phyloP scores from a whole-genome alignment of 257 asterid species.

The Fraxinus pennsylvanica region DNA sequence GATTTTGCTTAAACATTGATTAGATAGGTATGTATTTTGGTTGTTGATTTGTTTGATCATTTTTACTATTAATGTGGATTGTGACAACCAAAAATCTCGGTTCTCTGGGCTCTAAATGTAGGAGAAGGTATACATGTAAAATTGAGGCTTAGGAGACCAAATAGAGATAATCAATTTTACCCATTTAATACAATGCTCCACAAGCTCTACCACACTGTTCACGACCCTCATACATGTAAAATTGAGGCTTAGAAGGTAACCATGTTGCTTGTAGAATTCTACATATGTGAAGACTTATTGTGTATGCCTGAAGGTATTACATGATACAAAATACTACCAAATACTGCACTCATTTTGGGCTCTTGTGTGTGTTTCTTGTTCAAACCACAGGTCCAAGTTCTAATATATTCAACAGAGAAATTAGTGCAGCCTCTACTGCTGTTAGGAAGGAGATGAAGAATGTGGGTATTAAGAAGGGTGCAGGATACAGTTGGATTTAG shows the following conservation, averaged over 20 bases:
- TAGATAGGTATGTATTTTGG: background rate
- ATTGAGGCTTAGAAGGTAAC: too few relatives aligned
- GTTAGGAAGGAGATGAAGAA: too few relatives aligned
- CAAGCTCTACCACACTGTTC: slow-evolving; percentile 82
- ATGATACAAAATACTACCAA: background rate
- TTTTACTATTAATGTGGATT: background rate
- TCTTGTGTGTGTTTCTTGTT: background rate
- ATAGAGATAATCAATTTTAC: slow-evolving; percentile 67
- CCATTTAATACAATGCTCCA: slow-evolving; percentile 94
- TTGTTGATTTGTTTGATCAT: background rate
- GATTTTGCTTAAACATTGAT: background rate
- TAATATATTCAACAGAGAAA: background rate
- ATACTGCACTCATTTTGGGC: background rate
- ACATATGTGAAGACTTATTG: background rate
- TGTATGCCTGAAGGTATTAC: background rate
- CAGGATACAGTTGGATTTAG: slow-evolving; percentile 41
- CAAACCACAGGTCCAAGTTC: background rate
- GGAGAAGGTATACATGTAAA: slow-evolving; percentile 73
- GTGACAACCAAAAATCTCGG: slow-evolving; percentile 42
- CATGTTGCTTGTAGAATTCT: background rate
- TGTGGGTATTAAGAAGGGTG: too few relatives aligned
- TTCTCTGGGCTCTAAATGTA: slow-evolving; percentile 74
- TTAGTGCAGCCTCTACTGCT: background rate
- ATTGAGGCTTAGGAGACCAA: slow-evolving; percentile 74
- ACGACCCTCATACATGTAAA: slow-evolving; percentile 56